Conservation (phyloP, 2,329 filamentous ascomycete genomes). For the Aspergillus chevalieri region DNA sequence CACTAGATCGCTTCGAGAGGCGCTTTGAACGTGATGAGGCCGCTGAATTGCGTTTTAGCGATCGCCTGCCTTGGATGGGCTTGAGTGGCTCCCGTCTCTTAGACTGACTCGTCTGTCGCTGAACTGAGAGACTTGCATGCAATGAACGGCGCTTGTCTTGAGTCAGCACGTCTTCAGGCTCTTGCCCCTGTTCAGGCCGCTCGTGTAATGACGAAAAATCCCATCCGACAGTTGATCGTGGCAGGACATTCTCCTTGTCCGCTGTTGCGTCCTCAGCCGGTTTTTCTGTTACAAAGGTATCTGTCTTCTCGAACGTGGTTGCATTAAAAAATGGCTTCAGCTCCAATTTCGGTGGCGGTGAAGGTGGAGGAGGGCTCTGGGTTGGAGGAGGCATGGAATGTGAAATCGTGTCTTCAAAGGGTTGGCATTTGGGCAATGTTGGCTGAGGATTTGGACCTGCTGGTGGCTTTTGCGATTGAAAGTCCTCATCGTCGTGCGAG, state of each 20-base stretch:
- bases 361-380: constrained; percentile 19
- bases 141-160: constrained; percentile 25
- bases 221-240: constrained; percentile 26
- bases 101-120: constrained; percentile 24
- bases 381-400: constrained; percentile 17
- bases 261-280: constrained; percentile 7
- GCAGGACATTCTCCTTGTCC: constrained; percentile 19
- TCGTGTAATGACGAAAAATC: constrained; percentile 20
- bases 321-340: constrained; percentile 28
- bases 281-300: constrained; percentile 3
- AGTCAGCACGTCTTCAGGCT: constrained; percentile 11
- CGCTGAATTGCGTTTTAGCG: constrained; percentile 31
- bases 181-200: constrained; percentile 16
- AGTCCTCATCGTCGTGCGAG: constrained; percentile 16
- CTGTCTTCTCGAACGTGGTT: constrained; percentile 18
- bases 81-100: constrained; percentile 30
- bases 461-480: constrained; percentile 16
- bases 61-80: constrained; percentile 28
- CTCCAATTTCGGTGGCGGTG: constrained; percentile 30
- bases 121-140: constrained; percentile 23
- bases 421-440: constrained; percentile 19
- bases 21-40: constrained; percentile 31
- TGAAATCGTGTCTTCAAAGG: constrained; percentile 16
- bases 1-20: constrained; percentile 34
- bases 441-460: constrained; percentile 11